Percentiles rank a stretch among this genome's conserved stretches.
phyloP scores from a whole-genome alignment of 2,329 filamentous ascomycete species.

The Chalaropsis ovoidea region DNA sequence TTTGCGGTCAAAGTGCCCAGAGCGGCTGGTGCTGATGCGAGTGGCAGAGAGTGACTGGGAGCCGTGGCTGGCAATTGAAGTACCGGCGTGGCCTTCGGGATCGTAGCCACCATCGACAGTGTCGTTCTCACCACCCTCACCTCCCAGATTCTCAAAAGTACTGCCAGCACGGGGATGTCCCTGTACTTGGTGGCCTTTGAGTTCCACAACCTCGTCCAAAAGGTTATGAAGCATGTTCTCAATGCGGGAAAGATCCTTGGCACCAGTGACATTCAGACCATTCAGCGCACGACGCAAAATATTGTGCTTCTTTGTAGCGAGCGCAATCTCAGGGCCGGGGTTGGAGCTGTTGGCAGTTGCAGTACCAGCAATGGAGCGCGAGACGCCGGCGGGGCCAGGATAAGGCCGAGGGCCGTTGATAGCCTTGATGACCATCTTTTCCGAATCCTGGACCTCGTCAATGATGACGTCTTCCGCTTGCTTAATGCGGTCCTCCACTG shows the following conservation, averaged over 20 bases:
- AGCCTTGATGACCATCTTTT: conserved; percentile 70
- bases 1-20: conserved; percentile 55
- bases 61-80: conserved; percentile 43
- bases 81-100: conserved; percentile 27
- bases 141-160: conserved; percentile 59
- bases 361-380: conserved; percentile 44
- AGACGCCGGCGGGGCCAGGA: conserved; percentile 48
- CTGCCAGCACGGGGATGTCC: conserved; percentile 43
- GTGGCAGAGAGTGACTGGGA: conserved; percentile 16
- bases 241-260: conserved; percentile 77
- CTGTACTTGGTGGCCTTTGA: conserved; percentile 48
- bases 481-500: conserved; percentile 84
- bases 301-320: conserved; percentile 71
- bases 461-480: conserved; percentile 86
- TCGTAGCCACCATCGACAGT: conserved; percentile 65
- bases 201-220: conserved; percentile 78
- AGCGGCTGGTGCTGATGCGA: conserved; percentile 53
- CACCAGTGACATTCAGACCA: conserved; percentile 76
- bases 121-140: conserved; percentile 55
- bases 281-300: conserved; percentile 92
- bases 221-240: conserved; percentile 88
- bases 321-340: conserved; percentile 43
- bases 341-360: conserved; percentile 26
- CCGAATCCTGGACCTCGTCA: conserved; percentile 76
- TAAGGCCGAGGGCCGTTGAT: conserved; percentile 79